Evolutionary conservation across 345 rosid genomes (phyloP).

Genomic region (Bretschneidera sinensis): DNA sequence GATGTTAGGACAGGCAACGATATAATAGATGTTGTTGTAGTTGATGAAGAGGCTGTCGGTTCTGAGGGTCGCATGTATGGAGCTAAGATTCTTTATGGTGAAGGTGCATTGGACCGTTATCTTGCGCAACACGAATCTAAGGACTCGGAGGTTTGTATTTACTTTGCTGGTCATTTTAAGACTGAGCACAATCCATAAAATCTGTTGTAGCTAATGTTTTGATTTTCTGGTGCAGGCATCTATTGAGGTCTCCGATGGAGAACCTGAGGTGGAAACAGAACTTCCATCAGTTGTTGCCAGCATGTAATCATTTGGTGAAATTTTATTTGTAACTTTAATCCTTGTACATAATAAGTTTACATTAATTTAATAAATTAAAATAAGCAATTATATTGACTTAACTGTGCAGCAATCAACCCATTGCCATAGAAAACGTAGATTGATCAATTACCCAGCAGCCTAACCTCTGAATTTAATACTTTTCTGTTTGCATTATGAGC

Average conservation of each 20-base stretch:
- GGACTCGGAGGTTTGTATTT: constrained; percentile 27
- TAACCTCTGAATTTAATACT: not conserved
- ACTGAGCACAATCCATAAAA: not conserved
- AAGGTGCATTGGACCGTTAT: constrained; percentile 67
- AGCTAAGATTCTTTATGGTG: constrained; percentile 82
- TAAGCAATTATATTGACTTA: not conserved
- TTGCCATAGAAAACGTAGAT: too few relatives aligned
- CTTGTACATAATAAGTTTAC: constrained; percentile 48
- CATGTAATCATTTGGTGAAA: constrained; percentile 46
- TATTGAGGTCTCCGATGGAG: constrained; percentile 50
- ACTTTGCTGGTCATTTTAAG: too few relatives aligned
- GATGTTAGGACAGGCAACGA: constrained; percentile 64
- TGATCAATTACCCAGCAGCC: too few relatives aligned
- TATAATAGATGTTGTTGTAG: constrained; percentile 81
- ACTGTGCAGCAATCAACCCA: not conserved
- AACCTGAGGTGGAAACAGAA: constrained; percentile 67
- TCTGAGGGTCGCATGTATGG: constrained; percentile 48
- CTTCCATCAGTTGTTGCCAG: constrained; percentile 78
- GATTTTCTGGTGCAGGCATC: constrained; percentile 35
- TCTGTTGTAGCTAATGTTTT: not conserved
- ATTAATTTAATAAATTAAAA: constrained; percentile 20
- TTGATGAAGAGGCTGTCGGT: constrained; percentile 78
- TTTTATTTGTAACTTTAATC: constrained; percentile 35
- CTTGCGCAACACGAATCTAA: constrained; percentile 47
- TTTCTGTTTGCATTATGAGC: not conserved